Percentiles rank a stretch among this genome's conserved stretches.
Evolutionary conservation across 2,329 filamentous ascomycete species (phyloP).

Genomic region (Cercospora zeina): DNA sequence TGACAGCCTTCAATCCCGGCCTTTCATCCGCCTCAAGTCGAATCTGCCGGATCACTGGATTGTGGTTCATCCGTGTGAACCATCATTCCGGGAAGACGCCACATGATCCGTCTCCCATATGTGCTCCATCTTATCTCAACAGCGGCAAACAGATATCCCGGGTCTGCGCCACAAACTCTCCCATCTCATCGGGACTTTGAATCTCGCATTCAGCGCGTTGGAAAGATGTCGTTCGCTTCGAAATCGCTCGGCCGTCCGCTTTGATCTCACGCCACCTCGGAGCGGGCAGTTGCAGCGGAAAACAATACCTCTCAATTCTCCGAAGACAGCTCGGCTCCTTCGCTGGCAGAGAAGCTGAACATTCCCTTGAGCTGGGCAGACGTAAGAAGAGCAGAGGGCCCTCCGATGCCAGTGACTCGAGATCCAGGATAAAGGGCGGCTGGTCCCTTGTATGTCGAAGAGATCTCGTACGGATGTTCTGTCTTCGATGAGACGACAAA

Average conservation of each 20-base stretch:
- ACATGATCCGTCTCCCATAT: too few species aligned
- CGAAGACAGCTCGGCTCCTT: neutral
- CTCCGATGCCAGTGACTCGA: neutral
- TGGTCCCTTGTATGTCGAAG: neutral
- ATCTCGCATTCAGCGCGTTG: neutral
- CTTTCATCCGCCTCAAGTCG: neutral
- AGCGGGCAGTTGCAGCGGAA: too few species aligned
- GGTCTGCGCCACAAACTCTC: neutral
- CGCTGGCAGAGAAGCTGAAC: neutral
- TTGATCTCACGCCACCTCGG: too few species aligned
- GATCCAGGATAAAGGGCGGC: neutral
- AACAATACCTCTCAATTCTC: too few species aligned
- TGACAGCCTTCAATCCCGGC: too few species aligned
- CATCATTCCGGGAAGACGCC: too few species aligned
- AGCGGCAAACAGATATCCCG: neutral
- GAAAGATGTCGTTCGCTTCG: neutral
- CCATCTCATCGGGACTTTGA: neutral
- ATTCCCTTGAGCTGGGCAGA: neutral
- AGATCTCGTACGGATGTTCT: neutral
- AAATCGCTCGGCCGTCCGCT: neutral
- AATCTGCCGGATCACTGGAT: too few species aligned
- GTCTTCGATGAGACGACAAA: neutral
- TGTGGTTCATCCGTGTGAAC: too few species aligned
- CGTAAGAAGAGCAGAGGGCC: neutral
- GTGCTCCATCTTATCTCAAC: too few species aligned